Evolutionary conservation across 305 asterid genomes (phyloP), one percentile per base, ranked within the genome.

Genomic region (Solanum hybrid): DNA sequence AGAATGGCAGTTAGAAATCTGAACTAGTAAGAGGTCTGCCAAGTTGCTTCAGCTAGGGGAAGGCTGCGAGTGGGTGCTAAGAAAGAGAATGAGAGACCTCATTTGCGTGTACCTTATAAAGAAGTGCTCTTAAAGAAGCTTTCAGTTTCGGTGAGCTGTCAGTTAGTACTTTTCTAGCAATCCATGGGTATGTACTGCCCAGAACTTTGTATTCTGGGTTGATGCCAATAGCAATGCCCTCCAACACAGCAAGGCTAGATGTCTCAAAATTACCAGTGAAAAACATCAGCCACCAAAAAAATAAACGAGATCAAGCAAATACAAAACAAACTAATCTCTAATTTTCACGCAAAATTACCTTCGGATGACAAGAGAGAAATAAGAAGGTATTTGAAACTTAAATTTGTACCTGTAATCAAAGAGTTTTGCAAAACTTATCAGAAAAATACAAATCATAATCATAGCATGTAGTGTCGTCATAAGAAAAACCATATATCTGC

Each of bases 101-200:
- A 37, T 27, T 31, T 36, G 40, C 24, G 42, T 85, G 37, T 91
- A 97, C 99, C 98, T 94, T 91, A 91, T 97, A 97, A 86, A 97
- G 99, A 92, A 97, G 96, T 88, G 92, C 93, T 88, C 93, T 95
- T 93, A 97, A 91, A 51, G 99, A 93, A 26, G 99, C 94, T 89
- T 91, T 92, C 94, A 97, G 91, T 91, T 95, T 97, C 5, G 97
- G 96, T 36, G 99, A 97, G 93, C 95, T 92, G 93, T 95, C 99
- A 86, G 96, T 96, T 40, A 97, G 97, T 85, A 97, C 99, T 92
- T 97, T 97, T 89, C 95, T 94, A 77, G 99, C 99, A 88, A 97
- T 97, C 99, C 99, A 97, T 89, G 99, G 99, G 90, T 97, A 97
- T n/a, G 99, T 96, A 91, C 96, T 97, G 90, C 99, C 99, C 94